phyloP scores from a whole-genome alignment of 164 flowering plant genomes.

The Malania oleifera region DNA sequence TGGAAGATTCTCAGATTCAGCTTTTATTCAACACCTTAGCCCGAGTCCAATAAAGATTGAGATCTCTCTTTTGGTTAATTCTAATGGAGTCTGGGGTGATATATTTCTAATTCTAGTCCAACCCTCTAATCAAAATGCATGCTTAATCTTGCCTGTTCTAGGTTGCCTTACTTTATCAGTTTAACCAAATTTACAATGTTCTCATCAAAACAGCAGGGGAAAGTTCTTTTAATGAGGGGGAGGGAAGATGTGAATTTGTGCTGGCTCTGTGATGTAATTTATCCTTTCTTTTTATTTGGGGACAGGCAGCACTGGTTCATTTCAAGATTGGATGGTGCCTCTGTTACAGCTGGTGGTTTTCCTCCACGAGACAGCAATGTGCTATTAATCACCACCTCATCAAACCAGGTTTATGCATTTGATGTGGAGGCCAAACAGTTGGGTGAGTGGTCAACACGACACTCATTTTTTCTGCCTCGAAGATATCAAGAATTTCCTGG shows the following conservation, averaged over 20 bases:
- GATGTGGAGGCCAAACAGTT: constrained; percentile 86
- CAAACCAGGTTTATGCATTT: constrained; percentile 79
- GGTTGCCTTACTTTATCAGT: too few relatives aligned
- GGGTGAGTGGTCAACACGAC: constrained; percentile 74
- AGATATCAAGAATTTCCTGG: constrained; percentile 93
- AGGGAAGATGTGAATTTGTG: background rate
- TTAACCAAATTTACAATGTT: too few relatives aligned
- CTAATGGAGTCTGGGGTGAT: too few relatives aligned
- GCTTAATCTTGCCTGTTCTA: too few relatives aligned
- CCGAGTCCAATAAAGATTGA: too few relatives aligned
- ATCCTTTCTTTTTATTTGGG: constrained; percentile 4
- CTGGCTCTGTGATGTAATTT: background rate
- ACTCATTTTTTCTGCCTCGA: constrained; percentile 59
- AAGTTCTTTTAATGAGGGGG: background rate
- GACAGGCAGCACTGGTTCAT: constrained; percentile 98
- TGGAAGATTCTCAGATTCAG: too few relatives aligned
- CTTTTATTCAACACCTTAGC: too few relatives aligned
- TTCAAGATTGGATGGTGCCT: constrained; percentile 84
- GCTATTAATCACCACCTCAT: constrained; percentile 72
- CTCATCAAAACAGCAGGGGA: too few relatives aligned
- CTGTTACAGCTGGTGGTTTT: constrained; percentile 94
- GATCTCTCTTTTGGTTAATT: too few relatives aligned
- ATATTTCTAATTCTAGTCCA: too few relatives aligned
- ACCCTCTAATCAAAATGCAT: too few relatives aligned
- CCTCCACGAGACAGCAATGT: constrained; percentile 68